Percentiles rank a stretch among this genome's conserved stretches.
Evolutionary conservation across 805 yeast species (phyloP).

Genomic region (Pichia pseudocactophila): DNA sequence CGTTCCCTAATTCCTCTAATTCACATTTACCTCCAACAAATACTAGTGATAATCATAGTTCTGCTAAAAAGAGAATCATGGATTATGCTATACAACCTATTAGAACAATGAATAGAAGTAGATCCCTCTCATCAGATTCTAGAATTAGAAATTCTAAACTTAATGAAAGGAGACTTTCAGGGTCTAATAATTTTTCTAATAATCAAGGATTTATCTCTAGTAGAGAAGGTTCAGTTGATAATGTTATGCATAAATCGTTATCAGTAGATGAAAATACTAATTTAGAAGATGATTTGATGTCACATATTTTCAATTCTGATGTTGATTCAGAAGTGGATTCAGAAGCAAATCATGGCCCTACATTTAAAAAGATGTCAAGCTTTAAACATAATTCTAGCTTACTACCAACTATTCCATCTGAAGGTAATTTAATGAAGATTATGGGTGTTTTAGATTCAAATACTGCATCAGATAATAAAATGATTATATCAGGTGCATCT

Average conservation of each 20-base stretch:
- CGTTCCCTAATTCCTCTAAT: slow-evolving; percentile 9
- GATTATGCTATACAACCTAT: slow-evolving; percentile 9
- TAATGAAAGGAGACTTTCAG: slow-evolving; percentile 6
- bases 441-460: slow-evolving; percentile 9
- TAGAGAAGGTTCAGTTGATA: slow-evolving; percentile 4
- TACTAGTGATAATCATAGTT: background rate
- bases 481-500: background rate
- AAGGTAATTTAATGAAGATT: slow-evolving; percentile 16
- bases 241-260: background rate
- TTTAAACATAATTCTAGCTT: slow-evolving; percentile 3
- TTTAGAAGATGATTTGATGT: slow-evolving; percentile 6
- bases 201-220: background rate
- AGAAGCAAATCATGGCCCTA: background rate
- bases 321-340: slow-evolving; percentile 8
- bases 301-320: slow-evolving; percentile 8
- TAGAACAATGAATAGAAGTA: slow-evolving; percentile 8
- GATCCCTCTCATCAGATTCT: slow-evolving; percentile 14
- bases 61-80: slow-evolving; percentile 6
- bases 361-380: background rate
- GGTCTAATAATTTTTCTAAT: background rate
- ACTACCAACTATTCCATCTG: slow-evolving; percentile 20
- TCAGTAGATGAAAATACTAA: background rate
- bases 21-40: background rate
- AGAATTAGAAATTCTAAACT: slow-evolving; percentile 10
- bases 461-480: slow-evolving; percentile 1